Evolutionary conservation across 257 asterid species (phyloP).

Genomic region (Anisodus acutangulus): DNA sequence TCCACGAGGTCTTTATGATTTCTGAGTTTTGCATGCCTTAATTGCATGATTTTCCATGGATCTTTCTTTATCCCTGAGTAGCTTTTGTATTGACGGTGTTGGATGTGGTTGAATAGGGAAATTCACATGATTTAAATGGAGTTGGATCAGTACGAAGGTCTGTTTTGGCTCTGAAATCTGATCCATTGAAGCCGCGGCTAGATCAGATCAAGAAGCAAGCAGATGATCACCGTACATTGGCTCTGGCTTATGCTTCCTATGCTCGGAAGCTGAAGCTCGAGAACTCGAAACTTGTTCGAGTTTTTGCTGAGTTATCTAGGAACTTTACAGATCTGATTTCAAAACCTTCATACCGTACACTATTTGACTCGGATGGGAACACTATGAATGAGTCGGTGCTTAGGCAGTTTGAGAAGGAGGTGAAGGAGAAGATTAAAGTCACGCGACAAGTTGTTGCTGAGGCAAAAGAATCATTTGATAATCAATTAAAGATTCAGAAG

Average conservation of each 20-base stretch:
- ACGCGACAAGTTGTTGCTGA: constrained; percentile 69
- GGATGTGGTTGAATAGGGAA: constrained; percentile 45
- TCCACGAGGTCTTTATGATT: background rate
- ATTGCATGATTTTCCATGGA: background rate
- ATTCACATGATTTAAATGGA: constrained; percentile 42
- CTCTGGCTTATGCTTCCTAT: constrained; percentile 68
- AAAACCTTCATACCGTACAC: constrained; percentile 56
- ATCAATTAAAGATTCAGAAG: constrained; percentile 74
- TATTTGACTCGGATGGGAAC: constrained; percentile 51
- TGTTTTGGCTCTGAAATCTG: constrained; percentile 62
- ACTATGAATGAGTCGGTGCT: constrained; percentile 60
- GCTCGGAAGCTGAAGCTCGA: constrained; percentile 80
- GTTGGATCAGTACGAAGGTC: constrained; percentile 51
- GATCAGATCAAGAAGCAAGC: constrained; percentile 82
- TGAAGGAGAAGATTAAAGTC: constrained; percentile 69
- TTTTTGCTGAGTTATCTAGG: constrained; percentile 65
- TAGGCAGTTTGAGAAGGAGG: constrained; percentile 74
- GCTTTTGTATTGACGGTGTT: constrained; percentile 20
- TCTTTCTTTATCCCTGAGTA: constrained; percentile 26
- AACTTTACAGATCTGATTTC: constrained; percentile 65
- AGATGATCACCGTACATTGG: constrained; percentile 65
- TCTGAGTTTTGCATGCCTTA: constrained; percentile 4
- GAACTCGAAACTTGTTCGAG: constrained; percentile 70
- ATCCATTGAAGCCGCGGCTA: constrained; percentile 73
- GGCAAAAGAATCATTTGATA: constrained; percentile 74